These are phyloP conservation scores for Backusella circina DNA, from an alignment of 192 early-diverging fungal species.

Conservation along the genomic window DNA sequence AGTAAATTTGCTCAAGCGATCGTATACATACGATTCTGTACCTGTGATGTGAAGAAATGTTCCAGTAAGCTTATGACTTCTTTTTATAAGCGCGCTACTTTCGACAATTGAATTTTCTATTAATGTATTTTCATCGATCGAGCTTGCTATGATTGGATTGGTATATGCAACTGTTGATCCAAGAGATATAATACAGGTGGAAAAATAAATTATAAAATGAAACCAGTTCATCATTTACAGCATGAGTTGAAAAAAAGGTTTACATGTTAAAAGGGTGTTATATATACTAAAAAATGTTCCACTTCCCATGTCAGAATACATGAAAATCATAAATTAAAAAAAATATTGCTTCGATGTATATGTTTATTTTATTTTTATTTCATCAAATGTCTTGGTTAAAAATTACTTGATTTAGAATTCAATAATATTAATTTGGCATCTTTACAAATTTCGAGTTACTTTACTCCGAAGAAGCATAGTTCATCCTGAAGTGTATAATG, in stretches of 20 bases:
- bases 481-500: not conserved
- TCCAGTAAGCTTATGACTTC: constrained; percentile 3
- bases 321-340: not conserved
- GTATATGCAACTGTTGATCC: not conserved
- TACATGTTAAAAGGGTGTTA: not conserved
- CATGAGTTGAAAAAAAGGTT: not conserved
- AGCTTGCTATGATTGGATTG: not conserved
- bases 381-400: not conserved
- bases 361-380: not conserved
- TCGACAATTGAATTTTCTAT: not conserved
- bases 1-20: not conserved
- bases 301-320: not conserved
- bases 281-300: not conserved
- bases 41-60: constrained; percentile 36
- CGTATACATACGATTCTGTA: not conserved
- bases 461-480: not conserved
- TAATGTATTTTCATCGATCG: not conserved
- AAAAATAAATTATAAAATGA: not conserved
- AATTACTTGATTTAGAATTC: not conserved
- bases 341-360: not conserved
- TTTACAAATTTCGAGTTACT: not conserved
- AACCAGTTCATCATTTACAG: not conserved
- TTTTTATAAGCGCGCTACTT: not conserved
- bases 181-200: not conserved
- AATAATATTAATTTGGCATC: not conserved